Conservation (phyloP, 805 yeast genomes). For the Candida tammaniensis region DNA sequence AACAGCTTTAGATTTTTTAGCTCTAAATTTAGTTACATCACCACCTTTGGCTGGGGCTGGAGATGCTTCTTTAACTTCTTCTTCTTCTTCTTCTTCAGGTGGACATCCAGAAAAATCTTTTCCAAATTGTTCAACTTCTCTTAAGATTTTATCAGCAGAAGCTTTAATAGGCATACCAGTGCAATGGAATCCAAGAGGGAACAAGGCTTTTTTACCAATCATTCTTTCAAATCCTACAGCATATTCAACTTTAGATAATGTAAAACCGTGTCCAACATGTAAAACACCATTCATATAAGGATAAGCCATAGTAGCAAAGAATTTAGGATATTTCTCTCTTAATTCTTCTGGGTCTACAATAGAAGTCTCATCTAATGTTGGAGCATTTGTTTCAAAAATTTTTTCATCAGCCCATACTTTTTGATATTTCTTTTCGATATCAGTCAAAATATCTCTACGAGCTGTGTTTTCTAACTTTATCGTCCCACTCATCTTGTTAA, state of each 20-base stretch:
- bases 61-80: slow-evolving; percentile 46
- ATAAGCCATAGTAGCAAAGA: slow-evolving; percentile 91
- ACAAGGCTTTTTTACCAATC: slow-evolving; percentile 87
- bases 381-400: slow-evolving; percentile 85
- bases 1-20: slow-evolving; percentile 89
- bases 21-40: slow-evolving; percentile 87
- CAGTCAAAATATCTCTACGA: slow-evolving; percentile 92
- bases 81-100: slow-evolving; percentile 60
- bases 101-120: slow-evolving; percentile 70
- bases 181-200: slow-evolving; percentile 98
- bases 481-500: slow-evolving; percentile 36
- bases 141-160: slow-evolving; percentile 88
- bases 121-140: slow-evolving; percentile 93
- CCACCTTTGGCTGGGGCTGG: slow-evolving; percentile 43
- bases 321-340: slow-evolving; percentile 79
- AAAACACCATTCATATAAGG: slow-evolving; percentile 99
- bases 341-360: slow-evolving; percentile 58
- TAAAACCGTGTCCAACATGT: slow-evolving; percentile 97
- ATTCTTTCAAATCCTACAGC: slow-evolving; percentile 92
- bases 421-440: slow-evolving; percentile 85
- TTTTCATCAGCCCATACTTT: slow-evolving; percentile 83
- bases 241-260: slow-evolving; percentile 90
- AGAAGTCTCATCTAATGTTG: slow-evolving; percentile 60
- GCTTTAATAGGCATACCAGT: slow-evolving; percentile 99
- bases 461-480: slow-evolving; percentile 62